Percentiles rank a stretch among this genome's conserved stretches.
These are phyloP conservation scores for Isoetes engelmannii DNA, from an alignment of 83 land plant species.

Conservation along the genomic window DNA sequence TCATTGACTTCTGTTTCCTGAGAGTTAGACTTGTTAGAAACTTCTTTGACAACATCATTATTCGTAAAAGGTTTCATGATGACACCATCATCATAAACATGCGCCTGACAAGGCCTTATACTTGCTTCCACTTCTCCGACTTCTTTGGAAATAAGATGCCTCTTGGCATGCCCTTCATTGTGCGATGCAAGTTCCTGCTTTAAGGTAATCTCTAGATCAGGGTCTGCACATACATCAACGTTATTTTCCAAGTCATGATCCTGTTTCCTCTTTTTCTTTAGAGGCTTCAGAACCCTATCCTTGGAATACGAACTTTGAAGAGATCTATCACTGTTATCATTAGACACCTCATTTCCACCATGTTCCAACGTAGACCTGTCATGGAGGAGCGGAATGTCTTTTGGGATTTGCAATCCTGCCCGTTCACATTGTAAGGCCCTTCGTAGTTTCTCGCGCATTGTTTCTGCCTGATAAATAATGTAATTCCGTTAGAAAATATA, in stretches of 20 bases:
- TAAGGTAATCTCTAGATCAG: not conserved
- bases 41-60: conserved; percentile 8
- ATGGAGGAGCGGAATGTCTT: conserved; percentile 33
- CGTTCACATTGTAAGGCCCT: conserved; percentile 49
- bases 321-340: conserved; percentile 5
- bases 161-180: not conserved
- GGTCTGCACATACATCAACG: not conserved
- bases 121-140: too few relatives aligned
- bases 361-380: conserved; percentile 17
- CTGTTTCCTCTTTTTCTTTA: not conserved
- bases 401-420: conserved; percentile 63
- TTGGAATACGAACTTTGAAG: conserved; percentile 7
- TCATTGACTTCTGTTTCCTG: not conserved
- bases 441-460: conserved; percentile 52
- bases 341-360: conserved; percentile 1
- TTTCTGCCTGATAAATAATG: conserved; percentile 43
- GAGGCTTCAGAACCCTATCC: not conserved
- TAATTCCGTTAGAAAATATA: not conserved
- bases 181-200: conserved; percentile 6
- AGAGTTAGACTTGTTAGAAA: not conserved
- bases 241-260: conserved; percentile 2
- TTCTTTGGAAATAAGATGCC: not conserved
- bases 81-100: not conserved
- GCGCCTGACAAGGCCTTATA: too few relatives aligned
- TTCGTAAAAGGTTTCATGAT: not conserved